Conservation (phyloP, 805 yeast genomes). For the Starmerella etchellsii region DNA sequence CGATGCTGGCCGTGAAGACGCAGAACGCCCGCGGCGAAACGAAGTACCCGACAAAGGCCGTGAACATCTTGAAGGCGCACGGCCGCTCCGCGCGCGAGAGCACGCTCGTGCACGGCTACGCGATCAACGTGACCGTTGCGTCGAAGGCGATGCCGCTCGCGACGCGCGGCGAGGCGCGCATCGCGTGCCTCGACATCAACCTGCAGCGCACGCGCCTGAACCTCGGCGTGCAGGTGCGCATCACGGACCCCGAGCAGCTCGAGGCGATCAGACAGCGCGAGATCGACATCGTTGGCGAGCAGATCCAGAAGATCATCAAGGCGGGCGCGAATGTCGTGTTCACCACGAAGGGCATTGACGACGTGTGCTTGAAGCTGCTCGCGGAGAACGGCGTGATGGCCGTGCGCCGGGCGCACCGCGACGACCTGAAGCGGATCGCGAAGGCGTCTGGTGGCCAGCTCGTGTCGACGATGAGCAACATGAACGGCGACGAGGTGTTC, state of each 20-base stretch:
- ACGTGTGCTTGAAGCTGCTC: slow-evolving; percentile 77
- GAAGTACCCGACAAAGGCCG: slow-evolving; percentile 83
- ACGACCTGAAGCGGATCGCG: slow-evolving; percentile 91
- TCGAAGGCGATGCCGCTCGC: slow-evolving; percentile 88
- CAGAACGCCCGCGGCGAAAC: slow-evolving; percentile 71
- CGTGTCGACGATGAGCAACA: slow-evolving; percentile 71
- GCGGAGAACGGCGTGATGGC: slow-evolving; percentile 89
- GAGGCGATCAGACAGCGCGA: slow-evolving; percentile 87
- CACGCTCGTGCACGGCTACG: slow-evolving; percentile 80
- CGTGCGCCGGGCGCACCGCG: slow-evolving; percentile 92
- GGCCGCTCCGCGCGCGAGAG: slow-evolving; percentile 89
- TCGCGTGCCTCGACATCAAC: slow-evolving; percentile 83
- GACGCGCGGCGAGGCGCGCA: slow-evolving; percentile 48
- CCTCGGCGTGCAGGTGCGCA: slow-evolving; percentile 92
- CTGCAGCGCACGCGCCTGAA: slow-evolving; percentile 96
- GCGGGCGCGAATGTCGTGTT: slow-evolving; percentile 89
- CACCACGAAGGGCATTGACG: slow-evolving; percentile 92
- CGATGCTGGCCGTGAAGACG: slow-evolving; percentile 89
- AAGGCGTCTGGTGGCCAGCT: slow-evolving; percentile 96
- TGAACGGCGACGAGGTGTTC: slow-evolving; percentile 91
- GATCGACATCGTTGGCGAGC: slow-evolving; percentile 70
- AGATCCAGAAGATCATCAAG: slow-evolving; percentile 63
- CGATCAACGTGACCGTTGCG: slow-evolving; percentile 91
- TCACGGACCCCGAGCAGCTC: slow-evolving; percentile 93
- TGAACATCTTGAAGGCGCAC: slow-evolving; percentile 88